phyloP scores from a whole-genome alignment of 176 grass and related monocot genomes.

The Eleusine coracana region DNA sequence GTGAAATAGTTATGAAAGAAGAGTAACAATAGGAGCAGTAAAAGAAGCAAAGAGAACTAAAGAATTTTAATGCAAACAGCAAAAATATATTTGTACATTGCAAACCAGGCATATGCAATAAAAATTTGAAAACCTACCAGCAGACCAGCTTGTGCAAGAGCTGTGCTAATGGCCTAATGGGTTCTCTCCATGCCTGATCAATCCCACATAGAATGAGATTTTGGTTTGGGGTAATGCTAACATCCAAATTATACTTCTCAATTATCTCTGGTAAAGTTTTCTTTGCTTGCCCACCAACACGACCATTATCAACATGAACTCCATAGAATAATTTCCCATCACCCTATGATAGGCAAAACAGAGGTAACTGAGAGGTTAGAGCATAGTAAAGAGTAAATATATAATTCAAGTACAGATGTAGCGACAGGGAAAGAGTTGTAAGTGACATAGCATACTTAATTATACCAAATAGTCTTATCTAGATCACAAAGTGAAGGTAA shows the following conservation, averaged over 20 bases:
- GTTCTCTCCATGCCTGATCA: conserved; percentile 68
- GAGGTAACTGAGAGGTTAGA: neutral
- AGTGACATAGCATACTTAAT: neutral
- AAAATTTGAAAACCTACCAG: conserved; percentile 60
- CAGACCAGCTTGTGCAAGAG: conserved; percentile 85
- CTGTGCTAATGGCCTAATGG: conserved; percentile 42
- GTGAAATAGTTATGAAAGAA: neutral
- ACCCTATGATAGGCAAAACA: conserved; percentile 53
- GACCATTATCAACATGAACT: conserved; percentile 93
- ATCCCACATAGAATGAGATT: conserved; percentile 91
- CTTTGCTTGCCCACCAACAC: conserved; percentile 77
- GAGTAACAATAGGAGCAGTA: neutral
- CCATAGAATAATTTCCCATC: conserved; percentile 93
- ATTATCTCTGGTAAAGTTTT: conserved; percentile 90
- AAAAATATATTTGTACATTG: too few species aligned
- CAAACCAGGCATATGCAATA: neutral
- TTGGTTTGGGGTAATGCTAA: conserved; percentile 90
- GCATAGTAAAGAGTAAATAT: neutral
- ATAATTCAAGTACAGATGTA: conserved; percentile 11
- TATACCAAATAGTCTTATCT: neutral
- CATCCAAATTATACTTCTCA: conserved; percentile 88
- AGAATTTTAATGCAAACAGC: neutral
- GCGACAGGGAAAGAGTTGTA: neutral
- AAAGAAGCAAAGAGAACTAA: neutral
- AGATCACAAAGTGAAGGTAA: neutral